Evolutionary conservation across 2,329 filamentous ascomycete genomes (phyloP).

Genomic region (Grosmannia penicillata): DNA sequence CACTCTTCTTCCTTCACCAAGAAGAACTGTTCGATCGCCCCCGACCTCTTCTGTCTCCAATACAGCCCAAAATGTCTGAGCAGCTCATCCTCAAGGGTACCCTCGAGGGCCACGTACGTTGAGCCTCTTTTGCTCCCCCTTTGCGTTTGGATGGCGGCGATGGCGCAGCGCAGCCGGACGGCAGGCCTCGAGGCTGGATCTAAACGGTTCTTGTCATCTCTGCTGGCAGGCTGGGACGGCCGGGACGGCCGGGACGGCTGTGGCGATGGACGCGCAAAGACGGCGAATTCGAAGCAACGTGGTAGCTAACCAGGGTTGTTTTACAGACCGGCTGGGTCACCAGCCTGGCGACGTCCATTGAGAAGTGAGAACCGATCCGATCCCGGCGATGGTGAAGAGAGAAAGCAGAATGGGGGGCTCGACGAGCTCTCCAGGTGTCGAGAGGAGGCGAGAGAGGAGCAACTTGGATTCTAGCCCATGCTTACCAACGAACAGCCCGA

Average conservation of each 20-base stretch:
- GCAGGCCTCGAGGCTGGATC: too few species aligned
- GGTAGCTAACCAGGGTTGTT: slow-evolving; percentile 7
- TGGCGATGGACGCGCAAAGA: too few species aligned
- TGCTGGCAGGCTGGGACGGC: neutral
- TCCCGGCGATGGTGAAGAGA: neutral
- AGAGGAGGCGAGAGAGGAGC: too few species aligned
- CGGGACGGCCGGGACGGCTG: too few species aligned
- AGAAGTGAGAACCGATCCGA: slow-evolving; percentile 57
- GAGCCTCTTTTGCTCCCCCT: slow-evolving; percentile 2
- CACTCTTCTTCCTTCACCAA: neutral
- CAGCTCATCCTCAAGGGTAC: slow-evolving; percentile 92
- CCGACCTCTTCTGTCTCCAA: slow-evolving; percentile 1
- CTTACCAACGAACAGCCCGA: slow-evolving; percentile 48
- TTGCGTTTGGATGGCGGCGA: too few species aligned
- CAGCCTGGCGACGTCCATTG: slow-evolving; percentile 92
- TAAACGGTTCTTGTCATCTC: too few species aligned
- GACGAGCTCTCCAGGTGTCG: too few species aligned
- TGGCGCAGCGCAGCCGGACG: too few species aligned
- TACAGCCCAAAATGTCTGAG: slow-evolving; percentile 56
- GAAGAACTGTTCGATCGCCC: neutral
- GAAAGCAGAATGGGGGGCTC: too few species aligned
- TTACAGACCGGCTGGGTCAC: slow-evolving; percentile 90
- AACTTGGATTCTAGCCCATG: too few species aligned
- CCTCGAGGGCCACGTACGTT: slow-evolving; percentile 85
- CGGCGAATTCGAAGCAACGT: too few species aligned